Evolutionary conservation across 495 filamentous ascomycete species (phyloP), one percentile per base, ranked within the genome.

Genomic region (Podospora appendiculata): DNA sequence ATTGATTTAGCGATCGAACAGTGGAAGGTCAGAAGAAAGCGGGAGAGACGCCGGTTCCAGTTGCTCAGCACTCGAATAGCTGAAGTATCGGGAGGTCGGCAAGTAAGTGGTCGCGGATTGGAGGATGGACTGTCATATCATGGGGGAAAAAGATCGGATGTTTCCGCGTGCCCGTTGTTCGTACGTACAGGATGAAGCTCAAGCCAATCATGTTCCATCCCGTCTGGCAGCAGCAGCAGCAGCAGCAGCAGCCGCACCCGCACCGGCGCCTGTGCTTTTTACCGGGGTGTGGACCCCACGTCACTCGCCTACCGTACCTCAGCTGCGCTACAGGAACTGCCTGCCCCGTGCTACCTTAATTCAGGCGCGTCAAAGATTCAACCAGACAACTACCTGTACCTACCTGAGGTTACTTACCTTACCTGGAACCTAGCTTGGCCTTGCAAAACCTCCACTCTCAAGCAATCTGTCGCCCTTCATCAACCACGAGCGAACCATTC

Each of bases 71-170:
- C 6, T n/a, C n/a, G 17, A 32, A 14, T 41, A n/a, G 41, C 3
- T 43, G 12, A 9, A 8, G 13, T 18, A 14, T 16, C 41, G 17
- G 12, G 12, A 43, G 12, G 13, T 38, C 3, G 13, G 13, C 36
- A 38, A 13, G 25, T 25, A 25, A 25, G 25, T 25, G 25, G 25
- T 25, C 25, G 25, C 25, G 25, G 25, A 25, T 25, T 14, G 42
- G 16, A 47, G 10, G 19, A 47, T 32, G 18, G 11, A 34, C 42
- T 14, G 18, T 34, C 10, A 17, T 34, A 5, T 47, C 10, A 32
- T 17, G 19, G 44, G 14, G 33, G 14, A 52, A 52, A 53, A 53
- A 53, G 51, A 47, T 48, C 44, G 44, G 51, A 53, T 53, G 35
- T 39, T 53, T 19, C 51, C 44, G 41, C 47, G 14, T 39, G 41